These are phyloP conservation scores for Fusarium clavum DNA, from an alignment of 2,329 filamentous ascomycete species.

Conservation along the genomic window DNA sequence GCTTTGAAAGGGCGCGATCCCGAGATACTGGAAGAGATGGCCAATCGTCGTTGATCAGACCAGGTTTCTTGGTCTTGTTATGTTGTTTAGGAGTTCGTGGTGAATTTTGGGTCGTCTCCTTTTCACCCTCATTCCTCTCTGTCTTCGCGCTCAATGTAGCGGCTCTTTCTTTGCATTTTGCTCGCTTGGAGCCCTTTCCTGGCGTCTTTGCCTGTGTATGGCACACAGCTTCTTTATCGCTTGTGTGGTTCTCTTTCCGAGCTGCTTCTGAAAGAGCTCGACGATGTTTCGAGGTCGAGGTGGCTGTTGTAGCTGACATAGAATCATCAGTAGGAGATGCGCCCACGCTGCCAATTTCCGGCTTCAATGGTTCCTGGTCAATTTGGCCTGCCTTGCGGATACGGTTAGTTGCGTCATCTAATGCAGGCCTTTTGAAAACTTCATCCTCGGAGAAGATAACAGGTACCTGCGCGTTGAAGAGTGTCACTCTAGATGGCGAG, in stretches of 20 bases:
- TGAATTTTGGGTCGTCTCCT: slow-evolving; percentile 5
- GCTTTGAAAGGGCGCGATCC: slow-evolving; percentile 41
- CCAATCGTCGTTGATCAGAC: slow-evolving; percentile 43
- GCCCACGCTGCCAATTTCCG: neutral
- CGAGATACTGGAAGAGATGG: slow-evolving; percentile 44
- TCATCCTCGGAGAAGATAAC: neutral
- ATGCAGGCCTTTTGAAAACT: neutral
- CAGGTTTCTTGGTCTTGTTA: slow-evolving; percentile 25
- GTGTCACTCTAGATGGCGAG: slow-evolving; percentile 32
- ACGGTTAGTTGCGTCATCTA: neutral
- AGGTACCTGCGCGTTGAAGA: neutral
- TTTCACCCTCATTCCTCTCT: slow-evolving; percentile 14
- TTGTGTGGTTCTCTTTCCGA: neutral
- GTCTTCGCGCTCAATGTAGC: slow-evolving; percentile 5
- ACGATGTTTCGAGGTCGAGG: neutral
- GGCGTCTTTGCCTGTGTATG: slow-evolving; percentile 21
- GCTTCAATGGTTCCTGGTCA: neutral
- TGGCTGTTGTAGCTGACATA: neutral
- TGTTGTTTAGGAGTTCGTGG: slow-evolving; percentile 28
- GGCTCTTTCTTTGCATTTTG: slow-evolving; percentile 32
- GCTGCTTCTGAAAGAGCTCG: slow-evolving; percentile 8
- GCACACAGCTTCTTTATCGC: neutral
- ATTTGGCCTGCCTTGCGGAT: neutral
- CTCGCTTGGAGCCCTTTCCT: slow-evolving; percentile 26
- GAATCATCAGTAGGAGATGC: neutral